Conservation (phyloP, 352 stramenopile genomes). For the Elongisporangium senticosum region DNA sequence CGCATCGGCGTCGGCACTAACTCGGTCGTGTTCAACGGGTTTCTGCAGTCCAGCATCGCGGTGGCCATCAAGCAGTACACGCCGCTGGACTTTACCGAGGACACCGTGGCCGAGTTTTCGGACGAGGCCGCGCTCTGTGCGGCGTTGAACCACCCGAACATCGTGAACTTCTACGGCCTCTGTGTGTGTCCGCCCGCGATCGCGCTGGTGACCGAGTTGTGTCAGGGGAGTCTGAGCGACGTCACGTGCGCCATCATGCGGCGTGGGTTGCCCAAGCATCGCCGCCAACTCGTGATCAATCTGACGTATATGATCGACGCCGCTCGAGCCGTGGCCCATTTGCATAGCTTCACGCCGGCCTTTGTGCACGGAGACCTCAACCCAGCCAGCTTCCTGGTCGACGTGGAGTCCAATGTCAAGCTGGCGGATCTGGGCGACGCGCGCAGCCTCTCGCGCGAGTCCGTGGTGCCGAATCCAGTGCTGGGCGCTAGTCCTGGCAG, state of each 20-base stretch:
- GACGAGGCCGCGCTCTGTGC: constrained; percentile 48
- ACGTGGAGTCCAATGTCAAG: constrained; percentile 35
- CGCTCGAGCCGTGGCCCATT: constrained; percentile 39
- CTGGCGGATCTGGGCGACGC: constrained; percentile 50
- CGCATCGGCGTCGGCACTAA: constrained; percentile 31
- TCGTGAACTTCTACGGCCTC: constrained; percentile 54
- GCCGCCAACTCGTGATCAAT: constrained; percentile 43
- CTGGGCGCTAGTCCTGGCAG: background rate
- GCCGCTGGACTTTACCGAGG: constrained; percentile 44
- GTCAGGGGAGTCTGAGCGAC: constrained; percentile 40
- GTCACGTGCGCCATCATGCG: constrained; percentile 15
- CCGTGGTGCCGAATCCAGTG: background rate
- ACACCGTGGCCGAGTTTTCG: constrained; percentile 39
- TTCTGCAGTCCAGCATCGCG: constrained; percentile 29
- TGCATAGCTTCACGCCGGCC: constrained; percentile 51
- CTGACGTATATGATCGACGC: constrained; percentile 60
- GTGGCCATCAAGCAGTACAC: constrained; percentile 68
- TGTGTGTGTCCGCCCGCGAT: constrained; percentile 59
- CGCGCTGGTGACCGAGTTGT: constrained; percentile 53
- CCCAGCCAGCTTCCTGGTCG: constrained; percentile 45
- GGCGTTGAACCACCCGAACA: constrained; percentile 44
- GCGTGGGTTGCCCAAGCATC: constrained; percentile 13
- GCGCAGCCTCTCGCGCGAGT: constrained; percentile 18
- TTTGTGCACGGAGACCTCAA: constrained; percentile 62
- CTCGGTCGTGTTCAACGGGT: constrained; percentile 41